A percentile compares a stretch with the other conserved stretches of the same genome.
Conservation (phyloP, 2,329 filamentous ascomycete species). For the Sphaerulina musiva region DNA sequence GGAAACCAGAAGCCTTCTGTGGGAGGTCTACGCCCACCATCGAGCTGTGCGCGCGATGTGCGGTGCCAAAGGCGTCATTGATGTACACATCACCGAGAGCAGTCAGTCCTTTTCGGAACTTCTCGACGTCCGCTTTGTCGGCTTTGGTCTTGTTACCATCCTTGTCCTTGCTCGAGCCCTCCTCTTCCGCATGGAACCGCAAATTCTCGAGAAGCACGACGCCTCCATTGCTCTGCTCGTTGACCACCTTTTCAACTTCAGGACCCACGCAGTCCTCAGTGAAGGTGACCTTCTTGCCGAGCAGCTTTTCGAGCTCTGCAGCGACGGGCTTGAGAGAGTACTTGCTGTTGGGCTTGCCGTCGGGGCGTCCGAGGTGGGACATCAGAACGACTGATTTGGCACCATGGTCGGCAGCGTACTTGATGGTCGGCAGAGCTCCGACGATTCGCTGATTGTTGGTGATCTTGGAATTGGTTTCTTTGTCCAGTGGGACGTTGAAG, state of each 20-base stretch:
- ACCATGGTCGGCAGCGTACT: conserved; percentile 37
- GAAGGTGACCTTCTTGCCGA: conserved; percentile 79
- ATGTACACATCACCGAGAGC: conserved; percentile 92
- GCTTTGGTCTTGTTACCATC: conserved; percentile 98
- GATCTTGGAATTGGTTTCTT: conserved; percentile 67
- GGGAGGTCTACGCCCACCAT: conserved; percentile 97
- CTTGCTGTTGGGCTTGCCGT: conserved; percentile 83
- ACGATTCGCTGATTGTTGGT: conserved; percentile 99
- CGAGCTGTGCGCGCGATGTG: conserved; percentile 96
- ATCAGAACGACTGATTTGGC: conserved; percentile 76
- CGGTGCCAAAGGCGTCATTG: conserved; percentile 98
- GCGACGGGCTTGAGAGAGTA: conserved; percentile 91
- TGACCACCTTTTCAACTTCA: conserved; percentile 83
- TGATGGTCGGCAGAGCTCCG: conserved; percentile 57
- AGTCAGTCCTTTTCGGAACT: conserved; percentile 93
- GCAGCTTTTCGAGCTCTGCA: conserved; percentile 67
- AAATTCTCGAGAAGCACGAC: conserved; percentile 94
- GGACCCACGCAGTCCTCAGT: conserved; percentile 84
- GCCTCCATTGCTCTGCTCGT: conserved; percentile 71
- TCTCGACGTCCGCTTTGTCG: conserved; percentile 82
- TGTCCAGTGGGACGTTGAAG: conserved; percentile 98
- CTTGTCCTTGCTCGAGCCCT: conserved; percentile 88
- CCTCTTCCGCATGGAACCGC: conserved; percentile 96
- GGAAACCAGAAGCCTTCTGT: conserved; percentile 94
- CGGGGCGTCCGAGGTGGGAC: conserved; percentile 95